phyloP scores from a whole-genome alignment of 805 yeast genomes.

The Starmerella bombi region DNA sequence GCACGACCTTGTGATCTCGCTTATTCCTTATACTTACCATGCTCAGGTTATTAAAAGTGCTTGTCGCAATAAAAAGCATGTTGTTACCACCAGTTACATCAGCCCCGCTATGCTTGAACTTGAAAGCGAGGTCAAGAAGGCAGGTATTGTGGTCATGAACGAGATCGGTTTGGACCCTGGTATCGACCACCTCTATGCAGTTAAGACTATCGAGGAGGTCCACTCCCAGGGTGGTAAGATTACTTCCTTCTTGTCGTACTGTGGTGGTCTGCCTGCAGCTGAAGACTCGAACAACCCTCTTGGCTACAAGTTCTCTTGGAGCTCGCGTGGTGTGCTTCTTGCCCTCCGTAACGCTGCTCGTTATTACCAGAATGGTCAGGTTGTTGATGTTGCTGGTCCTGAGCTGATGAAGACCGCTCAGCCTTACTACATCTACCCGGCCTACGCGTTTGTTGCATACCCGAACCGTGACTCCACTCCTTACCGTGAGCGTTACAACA shows the following conservation, averaged over 20 bases:
- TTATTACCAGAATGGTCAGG: constrained; percentile 74
- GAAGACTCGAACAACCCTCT: constrained; percentile 95
- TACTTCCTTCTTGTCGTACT: constrained; percentile 85
- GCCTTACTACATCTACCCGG: constrained; percentile 93
- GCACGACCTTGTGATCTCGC: constrained; percentile 76
- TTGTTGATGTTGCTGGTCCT: constrained; percentile 68
- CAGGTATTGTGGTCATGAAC: constrained; percentile 95
- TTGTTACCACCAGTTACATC: constrained; percentile 93
- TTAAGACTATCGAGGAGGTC: constrained; percentile 94
- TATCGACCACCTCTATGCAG: constrained; percentile 95
- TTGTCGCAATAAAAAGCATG: constrained; percentile 73
- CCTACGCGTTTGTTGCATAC: constrained; percentile 85
- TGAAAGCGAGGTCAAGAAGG: constrained; percentile 73
- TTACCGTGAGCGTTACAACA: constrained; percentile 79
- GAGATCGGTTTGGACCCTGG: constrained; percentile 99
- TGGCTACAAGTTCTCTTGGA: constrained; percentile 99
- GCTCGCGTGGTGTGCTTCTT: constrained; percentile 91
- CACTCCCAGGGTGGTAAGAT: constrained; percentile 85
- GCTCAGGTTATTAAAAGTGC: constrained; percentile 89
- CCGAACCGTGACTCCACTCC: constrained; percentile 97
- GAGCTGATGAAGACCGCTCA: constrained; percentile 90
- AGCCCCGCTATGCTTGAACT: constrained; percentile 80
- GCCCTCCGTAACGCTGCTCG: constrained; percentile 91
- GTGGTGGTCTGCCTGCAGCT: constrained; percentile 98
- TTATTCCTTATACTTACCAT: constrained; percentile 93